These are phyloP conservation scores for Fusarium virguliforme DNA, from an alignment of 2,329 filamentous ascomycete species.

Conservation along the genomic window DNA sequence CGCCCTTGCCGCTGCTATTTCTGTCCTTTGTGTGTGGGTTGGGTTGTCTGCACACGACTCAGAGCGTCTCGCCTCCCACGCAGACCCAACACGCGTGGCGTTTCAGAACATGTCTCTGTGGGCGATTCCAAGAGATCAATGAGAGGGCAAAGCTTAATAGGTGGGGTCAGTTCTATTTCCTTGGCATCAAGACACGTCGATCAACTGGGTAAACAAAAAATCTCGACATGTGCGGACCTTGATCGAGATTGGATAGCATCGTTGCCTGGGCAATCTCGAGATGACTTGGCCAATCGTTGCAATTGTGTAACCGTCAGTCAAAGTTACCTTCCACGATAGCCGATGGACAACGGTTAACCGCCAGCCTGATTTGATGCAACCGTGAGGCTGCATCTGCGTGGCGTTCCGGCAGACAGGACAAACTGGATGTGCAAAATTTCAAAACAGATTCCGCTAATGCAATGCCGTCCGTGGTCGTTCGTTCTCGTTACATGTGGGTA, in stretches of 20 bases:
- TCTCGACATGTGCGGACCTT: too few species aligned
- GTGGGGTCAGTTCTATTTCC: conserved; percentile 14
- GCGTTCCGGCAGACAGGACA: conserved; percentile 1
- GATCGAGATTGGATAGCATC: background rate
- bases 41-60: conserved; percentile 31
- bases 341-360: conserved; percentile 2
- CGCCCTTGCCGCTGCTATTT: conserved; percentile 26
- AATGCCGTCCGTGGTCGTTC: conserved; percentile 19
- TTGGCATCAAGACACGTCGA: conserved; percentile 2
- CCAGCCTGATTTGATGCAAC: conserved; percentile 9
- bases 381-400: conserved; percentile 25
- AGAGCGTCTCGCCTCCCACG: conserved; percentile 31
- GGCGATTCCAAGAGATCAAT: conserved; percentile 5
- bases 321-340: background rate
- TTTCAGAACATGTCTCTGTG: conserved; percentile 39
- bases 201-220: background rate
- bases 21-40: conserved; percentile 30
- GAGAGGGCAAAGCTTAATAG: conserved; percentile 15
- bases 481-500: conserved; percentile 36
- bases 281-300: background rate
- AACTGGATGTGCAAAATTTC: conserved; percentile 16
- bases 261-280: background rate
- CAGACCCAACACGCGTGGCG: conserved; percentile 30
- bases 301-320: background rate
- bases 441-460: conserved; percentile 16